Conservation (phyloP, 345 rosid species). For the Populus davidiana region DNA sequence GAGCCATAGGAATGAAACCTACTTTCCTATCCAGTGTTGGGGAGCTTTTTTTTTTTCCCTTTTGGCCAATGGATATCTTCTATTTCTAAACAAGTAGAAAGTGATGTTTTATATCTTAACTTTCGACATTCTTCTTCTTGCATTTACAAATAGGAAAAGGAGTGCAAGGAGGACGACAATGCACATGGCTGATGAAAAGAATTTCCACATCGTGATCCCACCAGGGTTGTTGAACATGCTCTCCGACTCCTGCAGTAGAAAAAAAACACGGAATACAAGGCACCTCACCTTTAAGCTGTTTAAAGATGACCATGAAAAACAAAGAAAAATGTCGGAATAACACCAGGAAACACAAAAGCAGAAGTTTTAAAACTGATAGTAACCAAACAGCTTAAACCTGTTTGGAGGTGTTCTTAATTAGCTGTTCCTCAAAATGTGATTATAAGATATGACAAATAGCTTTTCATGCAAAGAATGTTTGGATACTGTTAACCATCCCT, state of each 20-base stretch:
- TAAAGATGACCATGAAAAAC: background rate
- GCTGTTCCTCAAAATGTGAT: no score
- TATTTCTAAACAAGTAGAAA: constrained; percentile 13
- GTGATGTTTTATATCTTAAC: constrained; percentile 49
- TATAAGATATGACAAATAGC: no score
- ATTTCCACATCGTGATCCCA: constrained; percentile 39
- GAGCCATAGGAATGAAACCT: background rate
- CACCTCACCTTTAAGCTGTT: background rate
- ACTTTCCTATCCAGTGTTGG: background rate
- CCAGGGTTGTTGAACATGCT: constrained; percentile 32
- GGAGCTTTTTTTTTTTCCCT: background rate
- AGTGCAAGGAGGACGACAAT: constrained; percentile 35
- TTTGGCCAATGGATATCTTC: constrained; percentile 21
- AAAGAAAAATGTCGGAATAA: background rate
- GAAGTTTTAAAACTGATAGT: no score
- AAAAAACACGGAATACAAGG: background rate
- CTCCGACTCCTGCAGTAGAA: constrained; percentile 43
- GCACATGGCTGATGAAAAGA: constrained; percentile 32
- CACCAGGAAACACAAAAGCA: background rate
- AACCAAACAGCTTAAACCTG: background rate
- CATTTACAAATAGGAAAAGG: constrained; percentile 52
- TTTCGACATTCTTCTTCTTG: constrained; percentile 66
- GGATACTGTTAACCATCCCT: background rate
- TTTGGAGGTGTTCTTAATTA: background rate
- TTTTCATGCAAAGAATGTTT: background rate